Base-by-base conservation (phyloP, 495 filamentous ascomycete genomes). In the Hamigera avellanea region DNA sequence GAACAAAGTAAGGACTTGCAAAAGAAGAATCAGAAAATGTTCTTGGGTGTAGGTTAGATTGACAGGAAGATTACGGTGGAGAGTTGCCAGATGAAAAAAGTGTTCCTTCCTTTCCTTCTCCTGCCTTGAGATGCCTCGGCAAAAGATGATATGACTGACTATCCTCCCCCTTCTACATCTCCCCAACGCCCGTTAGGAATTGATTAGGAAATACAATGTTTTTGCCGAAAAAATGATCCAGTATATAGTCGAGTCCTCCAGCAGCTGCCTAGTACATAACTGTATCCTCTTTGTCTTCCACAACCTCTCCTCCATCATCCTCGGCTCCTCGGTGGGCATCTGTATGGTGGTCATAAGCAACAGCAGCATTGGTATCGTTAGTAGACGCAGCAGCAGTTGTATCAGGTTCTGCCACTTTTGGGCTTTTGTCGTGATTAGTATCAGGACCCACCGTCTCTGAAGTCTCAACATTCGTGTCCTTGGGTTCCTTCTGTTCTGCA, bases 251-350 rank as follows among this genome's bases (percentile, higher is more conserved):
- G 21, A 5, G 9, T 23, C 21, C 4, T 4, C 29, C 25, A 12
- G 31, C 19, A 21, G 44, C 73, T n/a, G n/a, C n/a, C n/a, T 72
- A 91, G 61, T 91, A 89, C 41, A 91, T 86, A 37, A 91, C 84
- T 37, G 75, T 84, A 47, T 89, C 84, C 64, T 91, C 84, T 32
- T 82, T 77, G 48, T 78, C 78, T 52, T 86, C 81, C 50, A 84
- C 64, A 33, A 81, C 61, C 49, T 86, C 82, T 33, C 77, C 83
- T 33, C 66, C 69, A 52, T 80, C 74, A 50, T 80, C 81, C 35
- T 79, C 75, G 32, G 67, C 58, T 26, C 27, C 54, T 32, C 55
- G 57, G 41, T 60, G 51, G 21, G 44, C 40, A 32, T 55, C 50
- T 23, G 42, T 28, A 17, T 57, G 44, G 14, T 53, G 6, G 19